These are phyloP conservation scores for Thelephora ganbajun DNA, from an alignment of 768 basidiomycete species.

Conservation along the genomic window DNA sequence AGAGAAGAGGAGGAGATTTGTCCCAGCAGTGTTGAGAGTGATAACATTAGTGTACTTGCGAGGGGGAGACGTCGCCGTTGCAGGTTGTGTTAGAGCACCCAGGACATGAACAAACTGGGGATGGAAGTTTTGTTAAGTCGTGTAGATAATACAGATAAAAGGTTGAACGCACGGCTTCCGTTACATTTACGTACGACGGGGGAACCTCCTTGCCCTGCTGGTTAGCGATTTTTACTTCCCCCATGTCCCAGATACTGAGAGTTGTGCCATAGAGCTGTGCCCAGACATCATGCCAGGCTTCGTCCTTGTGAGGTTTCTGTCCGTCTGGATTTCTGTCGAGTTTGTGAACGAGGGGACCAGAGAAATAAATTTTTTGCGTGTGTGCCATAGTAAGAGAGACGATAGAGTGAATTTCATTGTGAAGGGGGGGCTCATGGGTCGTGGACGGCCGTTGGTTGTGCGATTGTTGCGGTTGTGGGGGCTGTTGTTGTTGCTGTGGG, in stretches of 20 bases:
- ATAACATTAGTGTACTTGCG: conserved; percentile 66
- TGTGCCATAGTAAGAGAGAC: conserved; percentile 64
- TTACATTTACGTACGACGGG: conserved; percentile 76
- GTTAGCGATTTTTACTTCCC: conserved; percentile 72
- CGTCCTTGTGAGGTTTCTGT: conserved; percentile 52
- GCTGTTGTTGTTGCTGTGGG: conserved; percentile 6
- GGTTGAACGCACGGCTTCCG: conserved; percentile 58
- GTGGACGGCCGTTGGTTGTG: conserved; percentile 21
- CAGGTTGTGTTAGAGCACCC: conserved; percentile 56
- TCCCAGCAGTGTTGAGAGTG: conserved; percentile 88
- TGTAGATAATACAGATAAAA: not conserved
- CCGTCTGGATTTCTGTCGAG: conserved; percentile 73
- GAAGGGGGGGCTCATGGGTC: conserved; percentile 48
- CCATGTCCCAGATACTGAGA: conserved; percentile 87
- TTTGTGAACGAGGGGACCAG: conserved; percentile 65
- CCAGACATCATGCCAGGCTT: conserved; percentile 78
- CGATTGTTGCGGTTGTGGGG: conserved; percentile 9
- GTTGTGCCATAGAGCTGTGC: conserved; percentile 84
- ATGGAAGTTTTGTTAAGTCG: conserved; percentile 6
- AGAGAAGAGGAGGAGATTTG: conserved; percentile 80
- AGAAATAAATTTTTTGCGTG: conserved; percentile 78
- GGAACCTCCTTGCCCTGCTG: conserved; percentile 71
- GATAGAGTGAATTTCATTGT: conserved; percentile 74
- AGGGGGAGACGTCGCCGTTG: conserved; percentile 31
- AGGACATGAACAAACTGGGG: conserved; percentile 65